phyloP scores from a whole-genome alignment of 2,329 filamentous ascomycete species.

The Zasmidium cellare region DNA sequence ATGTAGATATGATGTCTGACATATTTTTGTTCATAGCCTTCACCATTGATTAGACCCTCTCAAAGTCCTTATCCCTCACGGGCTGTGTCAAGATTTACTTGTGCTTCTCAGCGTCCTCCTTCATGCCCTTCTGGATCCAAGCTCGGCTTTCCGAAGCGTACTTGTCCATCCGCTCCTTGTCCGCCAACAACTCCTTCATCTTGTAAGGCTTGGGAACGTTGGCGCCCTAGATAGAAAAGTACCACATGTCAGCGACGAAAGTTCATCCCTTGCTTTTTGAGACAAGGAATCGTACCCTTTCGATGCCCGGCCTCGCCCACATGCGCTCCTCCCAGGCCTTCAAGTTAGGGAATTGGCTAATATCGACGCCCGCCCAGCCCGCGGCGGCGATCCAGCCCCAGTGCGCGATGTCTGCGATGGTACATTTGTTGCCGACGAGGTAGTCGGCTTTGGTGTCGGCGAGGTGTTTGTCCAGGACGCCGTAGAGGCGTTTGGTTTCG shows the following conservation, averaged over 20 bases:
- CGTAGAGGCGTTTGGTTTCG: slow-evolving; percentile 80
- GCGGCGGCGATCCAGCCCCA: slow-evolving; percentile 74
- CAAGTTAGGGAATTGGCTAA: slow-evolving; percentile 73
- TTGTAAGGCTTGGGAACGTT: slow-evolving; percentile 68
- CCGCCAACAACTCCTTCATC: slow-evolving; percentile 59
- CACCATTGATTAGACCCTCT: no score
- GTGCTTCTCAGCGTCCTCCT: slow-evolving; percentile 59
- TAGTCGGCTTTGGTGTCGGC: slow-evolving; percentile 50
- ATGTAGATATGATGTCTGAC: neutral
- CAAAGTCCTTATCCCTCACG: no score
- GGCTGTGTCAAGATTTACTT: neutral
- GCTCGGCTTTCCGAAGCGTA: slow-evolving; percentile 46
- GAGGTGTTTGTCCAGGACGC: slow-evolving; percentile 73
- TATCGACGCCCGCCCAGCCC: slow-evolving; percentile 63
- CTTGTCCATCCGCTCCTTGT: slow-evolving; percentile 60
- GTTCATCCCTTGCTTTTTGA: no score
- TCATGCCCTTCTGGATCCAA: slow-evolving; percentile 72
- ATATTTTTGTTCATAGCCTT: neutral
- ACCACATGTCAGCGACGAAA: no score
- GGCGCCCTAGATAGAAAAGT: slow-evolving; percentile 13
- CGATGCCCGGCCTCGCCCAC: slow-evolving; percentile 66
- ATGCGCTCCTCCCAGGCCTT: slow-evolving; percentile 76
- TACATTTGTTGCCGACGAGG: slow-evolving; percentile 64
- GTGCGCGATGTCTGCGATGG: slow-evolving; percentile 72
- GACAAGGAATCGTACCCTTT: slow-evolving; percentile 65